Evolutionary conservation across 805 yeast genomes (phyloP), one percentile per base, ranked within the genome.

Genomic region (Zygosaccharomyces bisporus): DNA sequence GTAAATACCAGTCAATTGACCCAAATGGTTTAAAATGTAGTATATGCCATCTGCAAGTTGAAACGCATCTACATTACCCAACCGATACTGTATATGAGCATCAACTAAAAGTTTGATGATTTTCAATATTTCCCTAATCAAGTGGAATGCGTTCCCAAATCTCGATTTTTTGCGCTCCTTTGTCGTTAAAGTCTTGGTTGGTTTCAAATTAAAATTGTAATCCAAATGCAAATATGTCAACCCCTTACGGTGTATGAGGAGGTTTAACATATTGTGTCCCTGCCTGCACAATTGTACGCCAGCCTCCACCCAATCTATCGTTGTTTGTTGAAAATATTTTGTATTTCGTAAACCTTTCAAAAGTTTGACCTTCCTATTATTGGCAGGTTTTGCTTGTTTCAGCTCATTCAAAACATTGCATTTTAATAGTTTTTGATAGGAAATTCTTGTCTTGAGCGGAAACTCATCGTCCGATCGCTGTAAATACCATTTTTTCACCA

Each of bases 301-400:
- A 1, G 98, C 99, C 63, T 93, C 99, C 2, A 91, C 93, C 99
- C 99, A 93, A 64, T 93, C 99, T 39, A 93, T 81, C 0, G 90
- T 75, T 0, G 99, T 91, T 55, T 86, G 83, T 59, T 88, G 95
- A 66, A 93, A 93, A 62, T 79, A 93, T 57, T 87, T 90, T 0
- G 99, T 93, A 36, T 75, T 72, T 46, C 80, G 79, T 52, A 93
- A 73, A 23, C 80, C 73, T 49, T 78, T 79, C 20, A 93, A 61
- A 10, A 93, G 67, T 31, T 77, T 74, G 5, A 76, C 72, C 53
- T 80, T 83, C 39, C 74, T 73, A 35, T 67, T 73, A 24, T 70
- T 68, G 2, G 72, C 67, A 2, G 70, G 66, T 18, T 64, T 66
- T 12, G 63, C 60, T 17, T 70, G 72, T 25, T 81, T 86, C 21